Evolutionary conservation across 1,139 yeast genomes (phyloP).

Genomic region (Sugiyamaella sp.): DNA sequence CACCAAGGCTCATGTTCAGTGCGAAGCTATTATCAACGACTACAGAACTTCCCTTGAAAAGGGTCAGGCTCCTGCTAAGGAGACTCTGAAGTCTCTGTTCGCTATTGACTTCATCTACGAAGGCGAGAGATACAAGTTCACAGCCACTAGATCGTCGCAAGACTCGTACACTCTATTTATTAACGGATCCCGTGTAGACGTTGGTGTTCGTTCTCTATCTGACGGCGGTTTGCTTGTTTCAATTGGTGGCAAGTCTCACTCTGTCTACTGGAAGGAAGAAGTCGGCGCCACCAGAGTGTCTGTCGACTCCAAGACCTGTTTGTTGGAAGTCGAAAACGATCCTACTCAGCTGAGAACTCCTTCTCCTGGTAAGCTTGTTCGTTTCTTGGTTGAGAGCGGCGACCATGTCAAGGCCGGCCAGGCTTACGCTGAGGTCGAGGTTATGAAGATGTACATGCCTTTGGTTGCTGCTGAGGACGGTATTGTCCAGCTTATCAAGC

Average conservation of each 20-base stretch:
- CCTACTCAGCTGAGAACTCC: slow-evolving; percentile 99
- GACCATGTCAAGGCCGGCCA: slow-evolving; percentile 92
- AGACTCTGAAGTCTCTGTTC: slow-evolving; percentile 78
- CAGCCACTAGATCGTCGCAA: slow-evolving; percentile 88
- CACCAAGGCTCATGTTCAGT: slow-evolving; percentile 83
- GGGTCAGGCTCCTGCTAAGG: slow-evolving; percentile 92
- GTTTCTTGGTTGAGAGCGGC: slow-evolving; percentile 91
- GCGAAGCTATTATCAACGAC: slow-evolving; percentile 69
- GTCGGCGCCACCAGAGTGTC: slow-evolving; percentile 94
- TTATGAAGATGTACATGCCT: slow-evolving; percentile 84
- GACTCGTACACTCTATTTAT: slow-evolving; percentile 87
- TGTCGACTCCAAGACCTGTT: slow-evolving; percentile 92
- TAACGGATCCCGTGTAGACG: slow-evolving; percentile 88
- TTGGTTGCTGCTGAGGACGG: slow-evolving; percentile 92
- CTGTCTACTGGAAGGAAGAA: slow-evolving; percentile 97
- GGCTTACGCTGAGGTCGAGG: slow-evolving; percentile 97
- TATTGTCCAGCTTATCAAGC: slow-evolving; percentile 86
- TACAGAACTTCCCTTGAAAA: slow-evolving; percentile 77
- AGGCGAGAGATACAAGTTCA: slow-evolving; percentile 88
- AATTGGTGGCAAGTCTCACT: slow-evolving; percentile 89
- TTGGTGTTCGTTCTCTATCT: slow-evolving; percentile 81
- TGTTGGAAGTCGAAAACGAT: slow-evolving; percentile 91
- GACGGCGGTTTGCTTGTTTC: slow-evolving; percentile 94
- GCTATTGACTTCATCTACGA: slow-evolving; percentile 95
- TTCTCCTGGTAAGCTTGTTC: slow-evolving; percentile 96